Evolutionary conservation across 2,329 filamentous ascomycete genomes (phyloP).

Genomic region (Pseudogymnoascus sp.): DNA sequence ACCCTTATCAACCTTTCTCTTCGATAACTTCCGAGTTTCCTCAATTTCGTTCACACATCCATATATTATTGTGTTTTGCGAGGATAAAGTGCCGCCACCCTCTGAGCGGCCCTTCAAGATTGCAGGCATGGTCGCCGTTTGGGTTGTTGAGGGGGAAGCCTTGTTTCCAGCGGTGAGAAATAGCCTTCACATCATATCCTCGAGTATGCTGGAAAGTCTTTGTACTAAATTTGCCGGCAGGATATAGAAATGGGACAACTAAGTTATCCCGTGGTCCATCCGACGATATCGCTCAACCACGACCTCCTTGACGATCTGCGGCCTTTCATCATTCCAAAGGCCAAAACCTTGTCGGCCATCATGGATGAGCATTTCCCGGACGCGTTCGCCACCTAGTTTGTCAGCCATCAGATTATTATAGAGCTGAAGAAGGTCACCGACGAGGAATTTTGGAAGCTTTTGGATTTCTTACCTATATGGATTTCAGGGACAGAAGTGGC

Average conservation of each 20-base stretch:
- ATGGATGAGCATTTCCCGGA: neutral
- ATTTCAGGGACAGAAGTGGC: neutral
- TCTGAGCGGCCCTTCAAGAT: neutral
- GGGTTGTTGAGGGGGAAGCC: neutral
- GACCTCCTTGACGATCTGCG: neutral
- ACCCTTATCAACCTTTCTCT: neutral
- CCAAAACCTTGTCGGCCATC: neutral
- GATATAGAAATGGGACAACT: neutral
- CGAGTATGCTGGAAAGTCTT: neutral
- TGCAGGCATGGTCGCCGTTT: neutral
- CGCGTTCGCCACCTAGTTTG: neutral
- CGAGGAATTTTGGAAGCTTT: neutral
- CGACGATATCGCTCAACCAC: neutral
- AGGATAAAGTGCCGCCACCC: neutral
- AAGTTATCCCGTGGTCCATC: neutral
- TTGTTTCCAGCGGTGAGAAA: constrained; percentile 11
- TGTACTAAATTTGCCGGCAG: neutral
- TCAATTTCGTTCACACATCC: neutral
- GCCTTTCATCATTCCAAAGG: neutral
- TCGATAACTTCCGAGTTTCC: neutral
- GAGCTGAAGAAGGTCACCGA: neutral
- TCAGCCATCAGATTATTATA: neutral
- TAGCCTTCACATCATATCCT: neutral
- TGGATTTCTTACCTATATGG: neutral
- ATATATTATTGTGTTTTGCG: neutral